These are phyloP conservation scores for Plasmodium vivax DNA, from an alignment of 169 alveolate species.

Conservation along the genomic window DNA sequence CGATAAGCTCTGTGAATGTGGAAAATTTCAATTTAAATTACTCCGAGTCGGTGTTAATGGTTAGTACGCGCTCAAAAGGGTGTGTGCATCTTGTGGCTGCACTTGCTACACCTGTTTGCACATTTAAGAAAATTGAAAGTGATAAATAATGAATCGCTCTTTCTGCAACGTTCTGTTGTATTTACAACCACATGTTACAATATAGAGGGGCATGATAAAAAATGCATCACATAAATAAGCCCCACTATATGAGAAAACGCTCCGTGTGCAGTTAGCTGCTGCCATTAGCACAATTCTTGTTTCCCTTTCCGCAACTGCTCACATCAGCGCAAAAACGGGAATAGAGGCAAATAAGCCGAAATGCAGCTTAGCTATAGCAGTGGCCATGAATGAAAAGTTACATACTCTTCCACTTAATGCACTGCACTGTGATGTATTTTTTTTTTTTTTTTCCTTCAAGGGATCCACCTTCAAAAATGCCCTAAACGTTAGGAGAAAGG, in stretches of 20 bases:
- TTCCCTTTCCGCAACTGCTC: neutral
- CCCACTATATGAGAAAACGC: neutral
- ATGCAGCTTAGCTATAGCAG: neutral
- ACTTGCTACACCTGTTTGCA: neutral
- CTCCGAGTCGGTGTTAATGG: slow-evolving; percentile 54
- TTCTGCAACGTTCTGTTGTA: neutral
- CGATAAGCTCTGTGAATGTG: slow-evolving; percentile 25
- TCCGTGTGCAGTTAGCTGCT: neutral
- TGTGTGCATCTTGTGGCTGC: neutral
- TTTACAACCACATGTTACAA: neutral
- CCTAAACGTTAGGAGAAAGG: slow-evolving; percentile 70
- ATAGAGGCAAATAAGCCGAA: neutral
- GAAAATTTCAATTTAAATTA: slow-evolving; percentile 54
- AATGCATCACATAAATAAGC: neutral
- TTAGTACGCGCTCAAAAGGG: neutral
- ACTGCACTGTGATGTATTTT: neutral
- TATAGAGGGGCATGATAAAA: neutral
- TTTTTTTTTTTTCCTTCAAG: slow-evolving; percentile 4
- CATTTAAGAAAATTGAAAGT: neutral
- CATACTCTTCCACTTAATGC: neutral
- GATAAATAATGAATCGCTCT: neutral
- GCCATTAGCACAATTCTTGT: neutral
- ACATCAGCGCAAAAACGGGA: neutral
- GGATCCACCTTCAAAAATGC: slow-evolving; percentile 73
- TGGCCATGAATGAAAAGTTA: neutral